Evolutionary conservation across 2,329 filamentous ascomycete species (phyloP), one percentile per base, ranked within the genome.

Genomic region (Emericellopsis atlantica): DNA sequence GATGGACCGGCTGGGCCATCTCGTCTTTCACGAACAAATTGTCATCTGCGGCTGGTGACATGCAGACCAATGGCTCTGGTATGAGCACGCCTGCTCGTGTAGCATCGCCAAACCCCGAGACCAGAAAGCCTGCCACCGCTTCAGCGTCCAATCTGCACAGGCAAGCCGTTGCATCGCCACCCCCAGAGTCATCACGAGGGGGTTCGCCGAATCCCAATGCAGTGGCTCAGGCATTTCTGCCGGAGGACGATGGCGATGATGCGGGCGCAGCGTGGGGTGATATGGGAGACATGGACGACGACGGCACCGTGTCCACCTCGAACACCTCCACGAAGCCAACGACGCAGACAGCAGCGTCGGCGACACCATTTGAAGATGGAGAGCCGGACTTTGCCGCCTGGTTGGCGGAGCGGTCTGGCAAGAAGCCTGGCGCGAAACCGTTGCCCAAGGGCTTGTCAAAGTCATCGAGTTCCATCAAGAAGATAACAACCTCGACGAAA

Each of bases 1-100:
- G 42, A 15, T 96, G 92, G 92, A 79, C 92, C 2, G 92, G 92
- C 11, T 98, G 92, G 92, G 92, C 92, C 2, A 95, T 98, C 41
- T 96, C 92, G 0, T 95, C 88, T 1, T 98, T 98, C 56, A 96
- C 92, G 2, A 96, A 96, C 61, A 95, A 95, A 53, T 59, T 96
- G 11, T 81, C 86, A 2, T 65, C 84, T 1, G 88, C 87, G 0
- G 83, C 83, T 8, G 92, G 92, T 15, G 84, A 95, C 43, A 98
- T 98, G 47, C 72, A 90, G 54, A 65, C 70, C 40, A 70, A 70
- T 45, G 64, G 64, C 31, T 57, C 61, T 2, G 53, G 66, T 4
- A 53, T 62, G 1, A 40, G 65, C 11, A 61, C 70, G 16, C 61
- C 62, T 12, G 65, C 66, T 21, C 55, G 61, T 2, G 49, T 54